Evolutionary conservation across 768 basidiomycete genomes (phyloP), one percentile per base, ranked within the genome.

Genomic region (Suillus variegatus): DNA sequence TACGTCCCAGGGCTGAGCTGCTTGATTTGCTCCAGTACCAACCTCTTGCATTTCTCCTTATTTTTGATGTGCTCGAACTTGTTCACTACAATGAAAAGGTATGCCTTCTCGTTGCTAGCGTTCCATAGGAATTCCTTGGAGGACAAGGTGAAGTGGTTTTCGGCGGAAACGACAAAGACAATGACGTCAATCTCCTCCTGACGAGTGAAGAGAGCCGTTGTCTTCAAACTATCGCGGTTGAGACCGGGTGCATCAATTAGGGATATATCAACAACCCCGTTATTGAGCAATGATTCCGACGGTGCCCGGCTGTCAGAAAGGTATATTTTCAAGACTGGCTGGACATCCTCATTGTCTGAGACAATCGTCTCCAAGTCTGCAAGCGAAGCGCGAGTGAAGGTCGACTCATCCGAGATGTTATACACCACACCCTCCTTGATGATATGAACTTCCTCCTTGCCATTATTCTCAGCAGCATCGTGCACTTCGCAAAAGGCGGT

Each of bases 171-270:
- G 70, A 98, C 95, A 76, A 98, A 99, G 64, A 99, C 97, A 64
- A 99, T 88, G 28, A 99, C 97, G 75, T 99, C 97, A 54, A 99
- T 99, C 79, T 98, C 96, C 73, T 96, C 92, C 77, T 99, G 97
- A 20, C 95, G 92, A 41, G 96, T 87, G 70, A 99, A 99, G 60
- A 97, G 82, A 8, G 94, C 93, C 4, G 97, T 99, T 1, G 97
- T 99, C 80, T 97, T 92, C 73, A 95, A 72, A 66, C 89, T 93
- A 77, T 99, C 97, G 56, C 95, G 89, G 78, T 99, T 99, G 61
- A 99, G 88, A 62, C 97, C 97, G 3, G 97, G 97, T 0, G 96
- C 97, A 70, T 99, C 97, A 75, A 99, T 99, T 72, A 99, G 92
- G 13, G 96, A 96, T 71, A 99, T 98, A 75, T 97, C 94, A 72